Conservation (phyloP, 768 basidiomycete species). For the Auricularia heimuer region DNA sequence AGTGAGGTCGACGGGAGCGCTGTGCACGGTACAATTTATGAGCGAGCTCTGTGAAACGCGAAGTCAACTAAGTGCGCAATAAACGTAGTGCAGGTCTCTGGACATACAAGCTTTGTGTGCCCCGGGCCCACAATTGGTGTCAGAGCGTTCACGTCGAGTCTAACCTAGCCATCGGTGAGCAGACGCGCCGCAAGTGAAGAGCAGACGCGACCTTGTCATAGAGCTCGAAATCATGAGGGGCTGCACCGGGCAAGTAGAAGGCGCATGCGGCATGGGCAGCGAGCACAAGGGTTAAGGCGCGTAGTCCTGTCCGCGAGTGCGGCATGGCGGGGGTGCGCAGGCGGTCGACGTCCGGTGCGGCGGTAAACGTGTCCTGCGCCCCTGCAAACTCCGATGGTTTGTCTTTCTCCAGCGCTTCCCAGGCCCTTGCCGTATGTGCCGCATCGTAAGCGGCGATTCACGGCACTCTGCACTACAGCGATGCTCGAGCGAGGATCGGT, state of each 20-base stretch:
- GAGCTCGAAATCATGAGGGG: conserved; percentile 68
- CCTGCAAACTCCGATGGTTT: too few relatives aligned
- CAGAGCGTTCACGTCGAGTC: conserved; percentile 77
- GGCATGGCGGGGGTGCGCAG: background rate
- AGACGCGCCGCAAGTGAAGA: background rate
- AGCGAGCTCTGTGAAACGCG: background rate
- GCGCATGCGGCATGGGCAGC: conserved; percentile 23
- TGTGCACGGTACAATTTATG: conserved; percentile 6
- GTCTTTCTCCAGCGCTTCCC: too few relatives aligned
- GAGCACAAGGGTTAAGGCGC: background rate
- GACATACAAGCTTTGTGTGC: conserved; percentile 21
- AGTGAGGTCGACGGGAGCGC: conserved; percentile 1
- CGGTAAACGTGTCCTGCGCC: background rate
- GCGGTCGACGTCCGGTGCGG: background rate
- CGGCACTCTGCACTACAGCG: too few relatives aligned
- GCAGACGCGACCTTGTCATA: conserved; percentile 44
- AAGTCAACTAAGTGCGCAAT: background rate
- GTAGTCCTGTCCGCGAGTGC: background rate
- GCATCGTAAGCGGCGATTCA: too few relatives aligned
- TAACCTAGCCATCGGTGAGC: conserved; percentile 23
- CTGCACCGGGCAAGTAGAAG: conserved; percentile 86
- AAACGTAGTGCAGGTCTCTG: background rate
- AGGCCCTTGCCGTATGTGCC: too few relatives aligned
- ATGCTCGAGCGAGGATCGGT: too few relatives aligned
- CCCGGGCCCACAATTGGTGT: conserved; percentile 38